Conservation (phyloP, 2,329 filamentous ascomycete species). For the Fusarium sublunatum region DNA sequence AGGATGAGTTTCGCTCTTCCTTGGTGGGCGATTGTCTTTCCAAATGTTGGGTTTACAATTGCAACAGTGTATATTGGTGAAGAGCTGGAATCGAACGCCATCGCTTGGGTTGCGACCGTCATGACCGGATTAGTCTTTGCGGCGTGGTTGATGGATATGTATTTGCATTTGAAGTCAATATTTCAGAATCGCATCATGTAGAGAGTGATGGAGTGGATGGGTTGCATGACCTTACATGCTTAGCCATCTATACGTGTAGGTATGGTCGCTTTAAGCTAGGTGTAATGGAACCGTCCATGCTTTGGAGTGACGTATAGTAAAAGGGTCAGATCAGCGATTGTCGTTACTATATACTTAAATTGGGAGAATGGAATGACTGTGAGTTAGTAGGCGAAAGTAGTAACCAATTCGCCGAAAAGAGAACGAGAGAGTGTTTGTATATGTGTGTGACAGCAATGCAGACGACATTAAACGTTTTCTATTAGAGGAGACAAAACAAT, state of each 20-base stretch:
- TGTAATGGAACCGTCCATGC: too few species aligned
- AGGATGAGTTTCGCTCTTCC: not conserved
- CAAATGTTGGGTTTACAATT: not conserved
- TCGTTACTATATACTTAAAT: not conserved
- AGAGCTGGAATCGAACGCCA: not conserved
- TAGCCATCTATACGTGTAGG: too few species aligned
- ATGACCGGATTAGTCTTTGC: not conserved
- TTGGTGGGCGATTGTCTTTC: slow-evolving; percentile 4
- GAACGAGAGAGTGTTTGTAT: not conserved
- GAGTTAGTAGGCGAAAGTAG: not conserved
- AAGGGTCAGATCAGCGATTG: too few species aligned
- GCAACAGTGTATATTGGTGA: not conserved
- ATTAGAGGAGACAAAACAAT: not conserved
- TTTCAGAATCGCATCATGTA: not conserved
- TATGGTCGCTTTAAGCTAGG: too few species aligned
- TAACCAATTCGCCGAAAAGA: not conserved
- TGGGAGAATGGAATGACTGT: not conserved
- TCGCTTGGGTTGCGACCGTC: not conserved
- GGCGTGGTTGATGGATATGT: not conserved
- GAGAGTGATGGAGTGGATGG: too few species aligned
- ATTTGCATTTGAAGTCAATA: not conserved
- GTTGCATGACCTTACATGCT: too few species aligned
- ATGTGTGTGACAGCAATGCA: not conserved
- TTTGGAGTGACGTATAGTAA: too few species aligned
- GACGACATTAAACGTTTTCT: not conserved